Conservation (phyloP, 768 basidiomycete genomes). For the Lentinula sp. region DNA sequence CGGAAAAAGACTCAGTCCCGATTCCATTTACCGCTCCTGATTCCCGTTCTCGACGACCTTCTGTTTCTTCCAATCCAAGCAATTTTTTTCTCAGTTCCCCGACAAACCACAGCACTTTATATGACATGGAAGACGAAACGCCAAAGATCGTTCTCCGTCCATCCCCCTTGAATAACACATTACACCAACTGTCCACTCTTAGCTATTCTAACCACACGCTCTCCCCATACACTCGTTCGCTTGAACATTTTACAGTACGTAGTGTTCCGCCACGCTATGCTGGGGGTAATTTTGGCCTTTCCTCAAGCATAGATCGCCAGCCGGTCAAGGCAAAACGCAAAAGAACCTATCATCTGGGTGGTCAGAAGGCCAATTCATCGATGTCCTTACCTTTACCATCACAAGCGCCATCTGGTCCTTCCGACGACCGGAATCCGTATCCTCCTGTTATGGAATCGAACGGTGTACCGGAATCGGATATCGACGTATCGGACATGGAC, state of each 20-base stretch:
- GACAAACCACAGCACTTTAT: constrained; percentile 12
- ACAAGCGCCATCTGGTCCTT: constrained; percentile 10
- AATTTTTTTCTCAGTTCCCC: constrained; percentile 6
- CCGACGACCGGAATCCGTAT: constrained; percentile 22
- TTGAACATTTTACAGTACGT: constrained; percentile 89
- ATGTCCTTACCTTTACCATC: constrained; percentile 11
- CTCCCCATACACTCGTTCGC: constrained; percentile 85
- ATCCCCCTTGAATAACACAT: constrained; percentile 58
- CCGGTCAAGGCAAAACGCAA: constrained; percentile 73
- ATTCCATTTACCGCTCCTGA: constrained; percentile 37
- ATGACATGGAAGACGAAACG: constrained; percentile 26
- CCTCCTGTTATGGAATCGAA: background rate
- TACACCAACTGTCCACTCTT: constrained; percentile 84
- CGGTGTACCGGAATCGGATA: constrained; percentile 34
- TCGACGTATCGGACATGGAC: constrained; percentile 70
- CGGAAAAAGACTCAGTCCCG: constrained; percentile 19
- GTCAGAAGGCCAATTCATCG: constrained; percentile 18
- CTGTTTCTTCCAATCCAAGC: constrained; percentile 7
- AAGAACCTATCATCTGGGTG: constrained; percentile 60
- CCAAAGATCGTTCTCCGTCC: constrained; percentile 63
- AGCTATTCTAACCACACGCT: constrained; percentile 89
- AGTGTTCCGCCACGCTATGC: constrained; percentile 66
- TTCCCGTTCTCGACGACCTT: constrained; percentile 15
- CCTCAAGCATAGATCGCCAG: constrained; percentile 35
- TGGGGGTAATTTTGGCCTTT: constrained; percentile 25